Evolutionary conservation across 2,329 filamentous ascomycete species (phyloP).

Genomic region (Talaromyces amestolkiae): DNA sequence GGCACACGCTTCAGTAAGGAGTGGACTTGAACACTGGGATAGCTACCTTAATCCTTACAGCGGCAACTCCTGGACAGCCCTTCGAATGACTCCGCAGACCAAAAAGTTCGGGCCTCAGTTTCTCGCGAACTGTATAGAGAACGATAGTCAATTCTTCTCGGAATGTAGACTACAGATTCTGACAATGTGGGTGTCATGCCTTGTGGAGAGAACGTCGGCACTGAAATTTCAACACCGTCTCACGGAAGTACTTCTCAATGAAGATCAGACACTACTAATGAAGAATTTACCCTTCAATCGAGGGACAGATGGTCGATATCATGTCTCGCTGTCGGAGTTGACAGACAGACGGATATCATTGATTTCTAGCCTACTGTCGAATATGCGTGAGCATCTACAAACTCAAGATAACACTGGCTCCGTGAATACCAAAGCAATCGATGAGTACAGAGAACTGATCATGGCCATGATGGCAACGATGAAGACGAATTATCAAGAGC

Average conservation of each 20-base stretch:
- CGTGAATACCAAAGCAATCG: conserved; percentile 36
- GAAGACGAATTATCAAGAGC: conserved; percentile 60
- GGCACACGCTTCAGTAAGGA: conserved; percentile 48
- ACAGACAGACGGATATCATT: conserved; percentile 54
- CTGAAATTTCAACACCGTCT: conserved; percentile 61
- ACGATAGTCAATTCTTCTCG: conserved; percentile 40
- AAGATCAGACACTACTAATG: conserved; percentile 50
- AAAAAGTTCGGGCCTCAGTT: conserved; percentile 49
- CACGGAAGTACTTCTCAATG: conserved; percentile 54
- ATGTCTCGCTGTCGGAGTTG: conserved; percentile 54
- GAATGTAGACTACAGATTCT: conserved; percentile 51
- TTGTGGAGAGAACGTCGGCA: conserved; percentile 60
- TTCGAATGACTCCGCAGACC: conserved; percentile 48
- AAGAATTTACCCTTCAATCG: conserved; percentile 57
- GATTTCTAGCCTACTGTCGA: conserved; percentile 56
- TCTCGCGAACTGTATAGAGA: conserved; percentile 45
- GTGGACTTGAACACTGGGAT: conserved; percentile 52
- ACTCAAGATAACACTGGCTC: conserved; percentile 30
- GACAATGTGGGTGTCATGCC: conserved; percentile 53
- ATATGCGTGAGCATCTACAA: conserved; percentile 56
- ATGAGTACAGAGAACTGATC: conserved; percentile 52
- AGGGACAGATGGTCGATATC: conserved; percentile 37
- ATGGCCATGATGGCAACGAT: conserved; percentile 59
- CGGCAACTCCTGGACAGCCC: conserved; percentile 48
- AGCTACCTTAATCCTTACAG: conserved; percentile 57